Evolutionary conservation across 768 basidiomycete species (phyloP).

Genomic region (Mycena haematopus): DNA sequence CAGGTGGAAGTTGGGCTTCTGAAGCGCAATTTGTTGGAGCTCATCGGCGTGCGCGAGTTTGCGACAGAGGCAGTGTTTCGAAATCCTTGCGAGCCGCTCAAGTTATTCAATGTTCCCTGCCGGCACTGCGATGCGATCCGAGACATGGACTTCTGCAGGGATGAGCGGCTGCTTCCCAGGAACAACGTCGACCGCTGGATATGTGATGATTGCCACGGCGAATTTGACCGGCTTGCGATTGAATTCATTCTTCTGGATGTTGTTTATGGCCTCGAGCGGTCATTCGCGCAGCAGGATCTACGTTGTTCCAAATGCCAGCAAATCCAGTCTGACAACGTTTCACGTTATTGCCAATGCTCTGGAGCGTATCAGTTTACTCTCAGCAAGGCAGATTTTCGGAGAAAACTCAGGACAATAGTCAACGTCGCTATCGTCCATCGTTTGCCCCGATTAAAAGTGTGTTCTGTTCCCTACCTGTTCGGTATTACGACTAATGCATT

Average conservation of each 20-base stretch:
- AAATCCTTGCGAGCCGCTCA: constrained; percentile 91
- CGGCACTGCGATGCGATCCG: constrained; percentile 82
- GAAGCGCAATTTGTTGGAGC: constrained; percentile 87
- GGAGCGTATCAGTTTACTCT: constrained; percentile 79
- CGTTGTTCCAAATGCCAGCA: constrained; percentile 90
- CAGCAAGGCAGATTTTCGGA: constrained; percentile 72
- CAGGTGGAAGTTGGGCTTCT: constrained; percentile 87
- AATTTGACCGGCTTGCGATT: constrained; percentile 89
- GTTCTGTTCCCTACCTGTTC: constrained; percentile 24
- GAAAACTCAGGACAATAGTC: constrained; percentile 80
- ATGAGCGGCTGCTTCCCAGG: constrained; percentile 78
- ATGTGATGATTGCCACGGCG: constrained; percentile 76
- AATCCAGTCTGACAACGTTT: constrained; percentile 88
- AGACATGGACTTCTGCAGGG: constrained; percentile 96
- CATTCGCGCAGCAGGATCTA: constrained; percentile 89
- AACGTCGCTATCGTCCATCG: constrained; percentile 83
- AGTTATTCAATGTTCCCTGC: constrained; percentile 87
- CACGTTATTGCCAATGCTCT: constrained; percentile 86
- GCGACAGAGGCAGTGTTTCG: constrained; percentile 83
- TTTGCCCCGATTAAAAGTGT: constrained; percentile 69
- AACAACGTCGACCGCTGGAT: constrained; percentile 65
- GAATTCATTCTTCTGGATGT: constrained; percentile 86
- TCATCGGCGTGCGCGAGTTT: constrained; percentile 88
- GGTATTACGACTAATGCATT: constrained; percentile 9
- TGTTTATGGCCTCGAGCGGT: constrained; percentile 70